Evolutionary conservation across 2,329 filamentous ascomycete genomes (phyloP).

Genomic region (Blastomyces percursus): DNA sequence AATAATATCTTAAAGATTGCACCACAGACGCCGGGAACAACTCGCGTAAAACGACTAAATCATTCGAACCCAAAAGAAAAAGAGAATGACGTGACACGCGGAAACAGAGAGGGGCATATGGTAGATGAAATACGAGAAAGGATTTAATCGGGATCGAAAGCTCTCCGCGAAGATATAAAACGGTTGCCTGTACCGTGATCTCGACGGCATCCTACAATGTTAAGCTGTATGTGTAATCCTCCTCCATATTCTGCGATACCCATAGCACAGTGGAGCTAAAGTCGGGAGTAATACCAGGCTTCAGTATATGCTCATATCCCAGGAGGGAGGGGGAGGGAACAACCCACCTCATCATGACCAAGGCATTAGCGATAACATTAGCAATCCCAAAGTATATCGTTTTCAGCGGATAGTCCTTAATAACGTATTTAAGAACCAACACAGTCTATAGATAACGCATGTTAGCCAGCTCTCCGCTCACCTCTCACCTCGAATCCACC

Average conservation of each 20-base stretch:
- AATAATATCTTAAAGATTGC: not conserved
- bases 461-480: not conserved
- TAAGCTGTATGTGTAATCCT: slow-evolving; percentile 60
- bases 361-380: slow-evolving; percentile 53
- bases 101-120: not conserved
- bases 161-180: not conserved
- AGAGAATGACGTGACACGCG: not conserved
- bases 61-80: not conserved
- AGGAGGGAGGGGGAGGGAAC: not conserved
- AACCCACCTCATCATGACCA: slow-evolving; percentile 56
- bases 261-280: slow-evolving; percentile 52
- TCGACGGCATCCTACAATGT: slow-evolving; percentile 41
- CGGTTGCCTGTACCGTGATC: not conserved
- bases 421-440: slow-evolving; percentile 56
- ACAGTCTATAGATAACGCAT: slow-evolving; percentile 38
- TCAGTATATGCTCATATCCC: not conserved
- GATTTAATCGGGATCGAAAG: not conserved
- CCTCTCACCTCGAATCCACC: not conserved
- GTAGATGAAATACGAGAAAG: not conserved
- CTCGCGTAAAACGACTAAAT: not conserved
- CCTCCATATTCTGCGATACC: slow-evolving; percentile 62
- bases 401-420: slow-evolving; percentile 48
- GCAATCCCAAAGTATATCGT: slow-evolving; percentile 58
- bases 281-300: not conserved
- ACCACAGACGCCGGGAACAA: not conserved